Base-by-base conservation (phyloP, 1,139 yeast species). In the Scheffersomyces quercinus region DNA sequence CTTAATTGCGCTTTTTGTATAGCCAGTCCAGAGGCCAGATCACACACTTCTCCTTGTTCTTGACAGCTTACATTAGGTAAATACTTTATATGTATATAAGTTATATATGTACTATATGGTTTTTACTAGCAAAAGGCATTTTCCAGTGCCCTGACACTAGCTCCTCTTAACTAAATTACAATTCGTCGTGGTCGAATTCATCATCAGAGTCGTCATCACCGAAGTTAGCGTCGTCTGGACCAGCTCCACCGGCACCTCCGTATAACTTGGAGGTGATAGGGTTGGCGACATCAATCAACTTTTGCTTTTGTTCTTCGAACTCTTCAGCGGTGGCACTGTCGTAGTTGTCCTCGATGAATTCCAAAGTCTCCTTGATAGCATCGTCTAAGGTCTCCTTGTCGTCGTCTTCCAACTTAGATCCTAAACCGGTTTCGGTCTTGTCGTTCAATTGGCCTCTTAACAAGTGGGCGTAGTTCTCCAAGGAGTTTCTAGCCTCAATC, bases 261-360 rank as follows among this genome's bases (percentile, higher is more conserved):
- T 91, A 93, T 55, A 93, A 75, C 76, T 93, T 93, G 56, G 95
- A 80, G 43, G 97, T 89, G 62, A 93, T 90, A 67, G 98, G 98
- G 70, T 83, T 85, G 41, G 97, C 96, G 62, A 86, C 75, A 57
- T 86, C 81, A 52, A 87, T 81, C 66, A 93, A 81, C 63, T 86
- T 82, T 67, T 90, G 95, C 72, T 83, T 88, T 73, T 90, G 95
- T 69, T 90, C 98, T 49, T 89, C 96, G 58, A 88, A 86, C 62
- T 93, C 99, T 69, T 90, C 98, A 58, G 86, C 81, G 47, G 95
- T 81, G 38, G 97, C 98, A 48, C 84, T 70, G 47, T 88, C 95
- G 60, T 82, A 86, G 71, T 88, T 88, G 64, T 91, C 97, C 58
- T 85, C 90, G 56, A 93, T 74, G 83, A 95, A 93, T 68, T 87